Evolutionary conservation across 345 rosid species (phyloP).

Genomic region (Eucalyptus brandiana): DNA sequence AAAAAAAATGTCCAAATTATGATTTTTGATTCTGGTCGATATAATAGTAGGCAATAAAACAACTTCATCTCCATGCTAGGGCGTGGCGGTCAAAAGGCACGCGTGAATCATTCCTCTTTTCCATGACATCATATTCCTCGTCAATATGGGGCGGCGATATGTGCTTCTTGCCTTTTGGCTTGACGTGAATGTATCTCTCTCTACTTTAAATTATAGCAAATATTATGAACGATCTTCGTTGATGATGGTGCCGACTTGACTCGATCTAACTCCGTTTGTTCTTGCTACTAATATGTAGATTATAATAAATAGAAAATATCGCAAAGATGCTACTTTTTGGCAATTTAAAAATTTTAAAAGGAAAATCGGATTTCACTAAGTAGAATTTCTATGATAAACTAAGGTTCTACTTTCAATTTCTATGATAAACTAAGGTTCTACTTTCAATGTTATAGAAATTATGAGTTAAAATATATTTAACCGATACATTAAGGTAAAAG

Average conservation of each 20-base stretch:
- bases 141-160: not conserved
- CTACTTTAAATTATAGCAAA: not conserved
- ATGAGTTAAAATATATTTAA: not conserved
- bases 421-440: not conserved
- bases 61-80: not conserved
- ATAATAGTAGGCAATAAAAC: not conserved
- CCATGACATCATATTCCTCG: not conserved
- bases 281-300: not conserved
- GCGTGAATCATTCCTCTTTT: not conserved
- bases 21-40: not conserved
- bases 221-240: not conserved
- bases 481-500: not conserved
- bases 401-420: not conserved
- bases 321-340: not conserved
- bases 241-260: not conserved
- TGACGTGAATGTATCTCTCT: not conserved
- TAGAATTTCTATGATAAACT: not conserved
- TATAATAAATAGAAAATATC: not conserved
- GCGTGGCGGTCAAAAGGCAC: not conserved
- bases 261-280: not conserved
- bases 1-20: not conserved
- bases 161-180: not conserved
- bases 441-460: not conserved
- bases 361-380: not conserved
- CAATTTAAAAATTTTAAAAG: not conserved